Base-by-base conservation (phyloP, 1,284 basidiomycete genomes). In the Peniophora sp. region DNA sequence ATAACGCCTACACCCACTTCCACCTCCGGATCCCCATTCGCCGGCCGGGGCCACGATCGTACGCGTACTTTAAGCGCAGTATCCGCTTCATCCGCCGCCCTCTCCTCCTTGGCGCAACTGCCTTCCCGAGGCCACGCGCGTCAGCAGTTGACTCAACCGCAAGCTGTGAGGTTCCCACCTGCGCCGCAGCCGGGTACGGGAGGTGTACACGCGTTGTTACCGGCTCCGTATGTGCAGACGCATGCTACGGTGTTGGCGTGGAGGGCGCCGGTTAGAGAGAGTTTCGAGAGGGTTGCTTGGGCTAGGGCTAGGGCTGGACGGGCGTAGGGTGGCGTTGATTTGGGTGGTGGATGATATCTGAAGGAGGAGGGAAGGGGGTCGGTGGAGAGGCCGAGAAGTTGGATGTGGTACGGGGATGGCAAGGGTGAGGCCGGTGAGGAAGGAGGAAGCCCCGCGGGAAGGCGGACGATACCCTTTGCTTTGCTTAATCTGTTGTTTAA, bases 201-300 rank as follows among this genome's bases (percentile, higher is more conserved):
- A 59, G 68, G 65, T 24, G 75, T 83, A 9, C 86, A 89, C 59
- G 77, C 82, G 1, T 67, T 87, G 19, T 68, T 89, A 12, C 86
- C 86, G 0, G 74, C 77, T 9, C 85, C 85, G 43, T 87, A 86
- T 61, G 63, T 85, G 53, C 76, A 70, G 55, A 76, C 81, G 50
- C 86, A 89, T 55, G 69, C 86, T 61, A 84, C 82, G 19, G 74
- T 85, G 48, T 67, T 86, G 25, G 69, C 74, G 23, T 73, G 79
- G 62, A 73, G 81, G 47, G 79, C 75, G 50, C 83, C 86, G 19
- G 68, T 89, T 48, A 71, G 75, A 58, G 85, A 87, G 61, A 79
- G 82, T 22, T 82, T 81, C 59, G 83, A 85, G 52, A 74, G 84
- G 49, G 80, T 87, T 36, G 70, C 75, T 55, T 67, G 71, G 50